Base-by-base conservation (phyloP, 352 stramenopile genomes). In the Pythium chondricola region DNA sequence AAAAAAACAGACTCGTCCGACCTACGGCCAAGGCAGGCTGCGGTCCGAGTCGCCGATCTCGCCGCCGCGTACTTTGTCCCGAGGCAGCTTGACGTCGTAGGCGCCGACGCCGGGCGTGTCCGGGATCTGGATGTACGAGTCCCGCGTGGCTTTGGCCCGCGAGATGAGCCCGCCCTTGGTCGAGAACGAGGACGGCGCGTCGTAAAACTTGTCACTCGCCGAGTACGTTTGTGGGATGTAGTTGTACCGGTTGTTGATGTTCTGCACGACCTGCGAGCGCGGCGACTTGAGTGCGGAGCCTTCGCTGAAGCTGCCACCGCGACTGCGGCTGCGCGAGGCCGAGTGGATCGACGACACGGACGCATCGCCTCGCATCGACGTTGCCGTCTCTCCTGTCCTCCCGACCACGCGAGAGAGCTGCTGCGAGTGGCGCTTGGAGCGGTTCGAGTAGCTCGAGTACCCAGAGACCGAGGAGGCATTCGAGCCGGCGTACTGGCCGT, bases 1-100 rank as follows among this genome's bases (percentile, higher is more conserved):
- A 65, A 11, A 8, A 65, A 4, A 36, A 56, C 20, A 6, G 14
- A 41, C 18, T 9, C 35, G 14, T 18, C 8, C 8, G 18, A 17
- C 18, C 16, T 38, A 69, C 5, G 59, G 49, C 66, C 66, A 75
- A 9, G 58, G 59, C 10, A 75, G 43, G 25, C 55, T 57, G 27
- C 66, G 63, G 35, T 72, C 66, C 21, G 66, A 75, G 43, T 75
- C 66, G 7, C 66, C 66, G 26, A 75, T 75, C 52, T 75, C 66
- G 38, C 66, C 66, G 22, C 66, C 66, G 9, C 62, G 62, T 0
- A 75, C 62, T 33, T 52, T 44, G 11, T 75, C 65, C 17, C 52
- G 58, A 4, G 53, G 56, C 5, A 70, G 38, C 35, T 75, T 75
- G n/a, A 75, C 54, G 24, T 75, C 63, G 52, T 75, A 75, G 3